Conservation (phyloP, 768 basidiomycete species). For the Leccinum sublutescens region DNA sequence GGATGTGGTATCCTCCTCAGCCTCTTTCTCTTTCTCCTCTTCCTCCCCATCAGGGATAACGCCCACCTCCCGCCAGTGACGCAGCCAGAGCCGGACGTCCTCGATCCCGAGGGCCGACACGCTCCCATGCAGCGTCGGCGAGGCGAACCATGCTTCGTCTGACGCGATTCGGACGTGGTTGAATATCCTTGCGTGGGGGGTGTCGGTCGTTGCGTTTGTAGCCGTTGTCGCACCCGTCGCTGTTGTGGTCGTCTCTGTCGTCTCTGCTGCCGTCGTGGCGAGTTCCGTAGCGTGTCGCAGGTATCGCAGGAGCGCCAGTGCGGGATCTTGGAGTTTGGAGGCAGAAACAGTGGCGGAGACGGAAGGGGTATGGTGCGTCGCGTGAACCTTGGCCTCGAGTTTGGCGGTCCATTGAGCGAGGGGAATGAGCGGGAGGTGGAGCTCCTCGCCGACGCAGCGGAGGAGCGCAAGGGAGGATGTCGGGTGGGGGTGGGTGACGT, state of each 20-base stretch:
- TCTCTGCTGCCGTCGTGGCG: not conserved
- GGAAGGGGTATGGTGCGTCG: not conserved
- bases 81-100: slow-evolving; percentile 11
- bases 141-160: slow-evolving; percentile 10
- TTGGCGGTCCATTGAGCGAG: slow-evolving; percentile 12
- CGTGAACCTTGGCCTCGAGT: slow-evolving; percentile 6
- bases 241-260: not conserved
- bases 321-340: not conserved
- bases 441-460: slow-evolving; percentile 1
- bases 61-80: slow-evolving; percentile 10
- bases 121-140: slow-evolving; percentile 7
- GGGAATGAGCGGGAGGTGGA: slow-evolving; percentile 11
- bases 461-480: slow-evolving; percentile 11
- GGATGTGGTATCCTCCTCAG: not conserved
- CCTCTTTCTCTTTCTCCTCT: not conserved
- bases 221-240: not conserved
- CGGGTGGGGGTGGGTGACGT: slow-evolving; percentile 15
- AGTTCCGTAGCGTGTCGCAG: not conserved
- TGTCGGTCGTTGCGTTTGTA: not conserved
- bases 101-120: not conserved
- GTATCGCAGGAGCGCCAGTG: slow-evolving; percentile 5
- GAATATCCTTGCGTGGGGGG: not conserved
- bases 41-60: slow-evolving; percentile 1
- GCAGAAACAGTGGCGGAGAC: not conserved
- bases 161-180: not conserved